Evolutionary conservation across 129 eudicot species (phyloP).

Genomic region (Helianthus annuus): DNA sequence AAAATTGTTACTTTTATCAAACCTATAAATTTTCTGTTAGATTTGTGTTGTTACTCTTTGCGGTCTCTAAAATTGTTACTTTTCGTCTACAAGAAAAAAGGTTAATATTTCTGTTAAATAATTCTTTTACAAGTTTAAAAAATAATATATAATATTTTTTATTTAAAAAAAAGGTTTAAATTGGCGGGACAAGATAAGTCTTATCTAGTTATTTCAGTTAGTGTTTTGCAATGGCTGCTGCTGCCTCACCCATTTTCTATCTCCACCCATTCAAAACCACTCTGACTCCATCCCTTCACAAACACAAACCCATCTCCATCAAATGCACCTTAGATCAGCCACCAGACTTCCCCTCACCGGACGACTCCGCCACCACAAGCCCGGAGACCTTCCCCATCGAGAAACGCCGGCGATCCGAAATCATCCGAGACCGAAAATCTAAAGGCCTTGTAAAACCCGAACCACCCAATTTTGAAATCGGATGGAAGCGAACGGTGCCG

Average conservation of each 20-base stretch:
- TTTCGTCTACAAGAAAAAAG: no score
- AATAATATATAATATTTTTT: no score
- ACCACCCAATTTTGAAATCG: constrained; percentile 76
- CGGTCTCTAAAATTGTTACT: no score
- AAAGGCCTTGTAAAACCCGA: constrained; percentile 59
- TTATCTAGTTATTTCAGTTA: not conserved
- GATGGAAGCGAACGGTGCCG: constrained; percentile 79
- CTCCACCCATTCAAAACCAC: constrained; percentile 24
- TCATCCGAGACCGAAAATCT: constrained; percentile 56
- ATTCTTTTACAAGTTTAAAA: no score
- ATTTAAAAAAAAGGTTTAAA: not conserved
- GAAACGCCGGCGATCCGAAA: constrained; percentile 62
- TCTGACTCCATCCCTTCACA: constrained; percentile 16
- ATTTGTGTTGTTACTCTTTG: no score
- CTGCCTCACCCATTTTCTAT: constrained; percentile 49
- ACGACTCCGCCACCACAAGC: constrained; percentile 38
- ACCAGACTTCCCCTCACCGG: constrained; percentile 42
- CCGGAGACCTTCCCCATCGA: constrained; percentile 69
- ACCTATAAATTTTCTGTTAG: no score
- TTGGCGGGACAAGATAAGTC: not conserved
- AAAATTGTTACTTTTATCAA: no score
- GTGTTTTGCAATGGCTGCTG: constrained; percentile 22
- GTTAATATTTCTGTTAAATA: no score
- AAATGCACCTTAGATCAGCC: constrained; percentile 42
- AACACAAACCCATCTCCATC: constrained; percentile 13